Base-by-base conservation (phyloP, 2,329 filamentous ascomycete species). In the Anthostomella pinea region DNA sequence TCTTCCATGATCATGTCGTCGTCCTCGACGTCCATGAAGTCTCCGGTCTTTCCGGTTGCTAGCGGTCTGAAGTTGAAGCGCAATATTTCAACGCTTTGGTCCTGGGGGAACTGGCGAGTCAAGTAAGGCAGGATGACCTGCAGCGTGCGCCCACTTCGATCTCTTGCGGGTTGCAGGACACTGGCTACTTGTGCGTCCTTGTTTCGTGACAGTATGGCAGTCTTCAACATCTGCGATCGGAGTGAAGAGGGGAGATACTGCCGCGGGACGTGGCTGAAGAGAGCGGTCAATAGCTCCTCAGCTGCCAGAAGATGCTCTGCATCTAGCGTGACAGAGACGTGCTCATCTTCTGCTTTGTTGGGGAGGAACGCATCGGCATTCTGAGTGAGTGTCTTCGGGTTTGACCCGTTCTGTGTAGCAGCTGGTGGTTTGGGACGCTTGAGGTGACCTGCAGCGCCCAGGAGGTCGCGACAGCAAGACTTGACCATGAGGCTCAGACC, bases 51-150 rank as follows among this genome's bases (percentile, higher is more conserved):
- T 7, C 51, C 53, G 16, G 52, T 58, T 14, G 52, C 52, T 6
- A 54, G 57, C 3, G 66, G 63, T 7, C 74, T 67, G 15, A 87
- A 65, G 45, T 77, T 79, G 49, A 72, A 75, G 29, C 76, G 69
- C 38, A 96, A 60, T 8, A 85, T 74, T 62, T 96, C 90, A 2
- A 93, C 77, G 11, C 74, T 75, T 38, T 77, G 69, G 32, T 83
- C 76, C 8, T 72, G 60, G 0, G 80, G 71, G 52, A 81, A 86
- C 33, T 77, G 73, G 36, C 81, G 75, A 6, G 80, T 77, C 17
- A 96, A 67, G 52, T 95, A 85, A 1, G 91, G 90, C 30, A 95
- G 64, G 30, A 95, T 83, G 58, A 83, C 93, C 18, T 85, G 73
- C 42, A 81, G 77, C 33, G 78, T 75, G 46, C 78, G 70, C 26